Evolutionary conservation across 2,329 filamentous ascomycete genomes (phyloP).

Genomic region (Ophiostoma himal-ulmi): DNA sequence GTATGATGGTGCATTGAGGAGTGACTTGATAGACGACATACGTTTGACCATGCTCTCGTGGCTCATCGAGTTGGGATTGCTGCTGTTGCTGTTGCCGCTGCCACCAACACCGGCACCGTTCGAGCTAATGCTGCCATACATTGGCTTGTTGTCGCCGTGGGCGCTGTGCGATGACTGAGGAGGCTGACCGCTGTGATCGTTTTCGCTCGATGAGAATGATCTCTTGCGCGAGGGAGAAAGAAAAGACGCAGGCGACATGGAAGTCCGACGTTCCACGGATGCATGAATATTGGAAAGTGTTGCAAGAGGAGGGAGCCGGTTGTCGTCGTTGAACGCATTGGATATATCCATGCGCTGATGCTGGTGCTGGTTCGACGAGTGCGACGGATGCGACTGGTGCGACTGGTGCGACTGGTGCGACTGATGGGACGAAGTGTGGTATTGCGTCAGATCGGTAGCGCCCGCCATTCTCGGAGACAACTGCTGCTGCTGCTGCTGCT

Average conservation of each 20-base stretch:
- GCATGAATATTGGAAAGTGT: conserved; percentile 41
- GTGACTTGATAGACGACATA: conserved; percentile 68
- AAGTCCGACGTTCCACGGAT: conserved; percentile 48
- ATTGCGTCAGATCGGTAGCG: conserved; percentile 44
- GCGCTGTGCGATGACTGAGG: conserved; percentile 5
- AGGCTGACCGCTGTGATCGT: conserved; percentile 34
- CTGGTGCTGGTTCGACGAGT: conserved; percentile 7
- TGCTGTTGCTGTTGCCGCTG: conserved; percentile 22
- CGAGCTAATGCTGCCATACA: neutral
- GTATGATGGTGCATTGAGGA: conserved; percentile 54
- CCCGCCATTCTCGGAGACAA: conserved; percentile 36
- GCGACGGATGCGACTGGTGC: neutral
- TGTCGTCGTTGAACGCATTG: conserved; percentile 49
- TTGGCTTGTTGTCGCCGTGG: neutral
- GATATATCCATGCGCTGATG: conserved; percentile 35
- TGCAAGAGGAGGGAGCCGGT: conserved; percentile 47
- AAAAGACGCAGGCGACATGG: conserved; percentile 56
- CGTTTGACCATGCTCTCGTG: conserved; percentile 53
- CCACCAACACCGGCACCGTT: neutral
- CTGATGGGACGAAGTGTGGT: conserved; percentile 40
- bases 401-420: neutral
- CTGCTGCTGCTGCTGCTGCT: conserved; percentile 31
- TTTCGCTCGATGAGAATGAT: conserved; percentile 58
- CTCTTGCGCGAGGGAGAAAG: conserved; percentile 58
- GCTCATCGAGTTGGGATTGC: conserved; percentile 25